These are phyloP conservation scores for Pestalotiopsis sp. DNA, from an alignment of 2,329 filamentous ascomycete species.

Conservation along the genomic window DNA sequence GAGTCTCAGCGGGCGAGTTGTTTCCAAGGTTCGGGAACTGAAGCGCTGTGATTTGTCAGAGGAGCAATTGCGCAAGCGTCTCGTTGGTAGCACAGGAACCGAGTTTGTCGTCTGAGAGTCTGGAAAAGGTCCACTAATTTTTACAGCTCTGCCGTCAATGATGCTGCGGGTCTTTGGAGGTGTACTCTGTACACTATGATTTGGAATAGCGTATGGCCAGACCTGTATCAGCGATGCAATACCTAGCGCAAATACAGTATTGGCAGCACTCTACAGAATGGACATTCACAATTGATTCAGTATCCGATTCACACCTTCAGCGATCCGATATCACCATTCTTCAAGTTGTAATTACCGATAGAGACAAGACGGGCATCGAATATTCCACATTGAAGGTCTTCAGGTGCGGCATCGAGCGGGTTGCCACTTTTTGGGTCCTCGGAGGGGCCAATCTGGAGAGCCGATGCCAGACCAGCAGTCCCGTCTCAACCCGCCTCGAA, in stretches of 20 bases:
- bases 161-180: neutral
- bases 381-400: neutral
- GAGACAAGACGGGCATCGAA: no score
- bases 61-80: neutral
- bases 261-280: no score
- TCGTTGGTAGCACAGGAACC: neutral
- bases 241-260: no score
- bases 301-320: no score
- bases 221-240: no score
- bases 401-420: neutral
- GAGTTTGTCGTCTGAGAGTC: neutral
- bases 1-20: neutral
- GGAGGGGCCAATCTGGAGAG: neutral
- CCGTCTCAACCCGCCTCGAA: neutral
- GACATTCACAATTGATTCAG: no score
- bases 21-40: neutral
- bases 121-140: neutral
- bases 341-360: no score
- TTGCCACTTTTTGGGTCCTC: neutral
- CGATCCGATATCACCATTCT: no score
- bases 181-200: neutral
- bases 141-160: neutral
- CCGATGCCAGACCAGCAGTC: neutral
- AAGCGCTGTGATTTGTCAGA: slow-evolving; percentile 12
- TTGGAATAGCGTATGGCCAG: neutral